Conservation (phyloP, 1,284 basidiomycete genomes). For the Apiotrichum brassicae region DNA sequence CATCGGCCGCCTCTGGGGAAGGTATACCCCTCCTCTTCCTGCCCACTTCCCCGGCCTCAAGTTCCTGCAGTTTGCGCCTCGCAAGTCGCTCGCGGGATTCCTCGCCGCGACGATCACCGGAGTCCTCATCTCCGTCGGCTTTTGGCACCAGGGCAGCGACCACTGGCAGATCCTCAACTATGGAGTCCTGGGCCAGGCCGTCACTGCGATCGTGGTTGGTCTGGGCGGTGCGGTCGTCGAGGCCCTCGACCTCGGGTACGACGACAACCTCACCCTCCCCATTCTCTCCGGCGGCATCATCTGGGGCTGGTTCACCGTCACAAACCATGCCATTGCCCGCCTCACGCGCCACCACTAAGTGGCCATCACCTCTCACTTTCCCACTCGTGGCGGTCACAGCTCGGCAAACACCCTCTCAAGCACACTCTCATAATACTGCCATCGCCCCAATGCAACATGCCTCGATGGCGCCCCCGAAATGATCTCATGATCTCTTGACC, state of each 20-base stretch:
- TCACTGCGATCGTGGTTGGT: slow-evolving; percentile 61
- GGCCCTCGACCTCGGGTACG: slow-evolving; percentile 79
- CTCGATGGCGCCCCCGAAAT: no score
- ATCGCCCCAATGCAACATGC: no score
- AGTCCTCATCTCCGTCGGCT: slow-evolving; percentile 62
- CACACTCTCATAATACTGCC: no score
- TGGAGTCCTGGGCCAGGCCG: slow-evolving; percentile 50
- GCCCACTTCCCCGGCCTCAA: slow-evolving; percentile 47
- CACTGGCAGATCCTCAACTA: slow-evolving; percentile 48
- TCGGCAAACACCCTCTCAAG: no score
- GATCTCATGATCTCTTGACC: no score
- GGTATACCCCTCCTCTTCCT: slow-evolving; percentile 68
- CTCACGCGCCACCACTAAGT: not conserved
- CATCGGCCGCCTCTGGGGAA: slow-evolving; percentile 78
- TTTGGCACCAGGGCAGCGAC: slow-evolving; percentile 61
- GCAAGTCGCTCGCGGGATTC: slow-evolving; percentile 72
- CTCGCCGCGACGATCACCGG: slow-evolving; percentile 75
- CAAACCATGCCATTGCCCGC: slow-evolving; percentile 25
- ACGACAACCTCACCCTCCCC: slow-evolving; percentile 91
- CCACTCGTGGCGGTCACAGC: no score
- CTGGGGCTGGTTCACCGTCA: slow-evolving; percentile 50
- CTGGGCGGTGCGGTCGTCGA: slow-evolving; percentile 75
- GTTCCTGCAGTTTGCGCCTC: slow-evolving; percentile 38
- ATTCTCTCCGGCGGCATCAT: slow-evolving; percentile 80
- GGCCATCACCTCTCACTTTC: no score